Percentiles rank a stretch among this genome's conserved stretches.
phyloP scores from a whole-genome alignment of 2,329 filamentous ascomycete genomes.

The Thermothelomyces thermophilus region DNA sequence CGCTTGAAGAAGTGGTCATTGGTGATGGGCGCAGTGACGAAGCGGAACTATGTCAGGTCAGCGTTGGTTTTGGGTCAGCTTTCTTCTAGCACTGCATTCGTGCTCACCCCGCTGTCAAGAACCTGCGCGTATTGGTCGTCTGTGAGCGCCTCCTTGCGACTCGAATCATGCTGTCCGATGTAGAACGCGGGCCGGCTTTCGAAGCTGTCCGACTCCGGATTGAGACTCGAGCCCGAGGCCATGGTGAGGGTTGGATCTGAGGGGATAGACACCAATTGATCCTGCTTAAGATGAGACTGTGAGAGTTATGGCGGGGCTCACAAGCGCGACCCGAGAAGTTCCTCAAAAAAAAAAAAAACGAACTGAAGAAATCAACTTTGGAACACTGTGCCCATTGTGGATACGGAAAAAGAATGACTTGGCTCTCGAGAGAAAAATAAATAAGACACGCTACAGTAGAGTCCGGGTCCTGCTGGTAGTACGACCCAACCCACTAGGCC shows the following conservation, averaged over 20 bases:
- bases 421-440: not conserved
- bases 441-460: too few species aligned
- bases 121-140: slow-evolving; percentile 60
- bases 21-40: slow-evolving; percentile 72
- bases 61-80: not conserved
- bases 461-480: not conserved
- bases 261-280: not conserved
- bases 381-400: slow-evolving; percentile 9
- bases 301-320: slow-evolving; percentile 5
- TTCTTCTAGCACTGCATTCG: slow-evolving; percentile 9
- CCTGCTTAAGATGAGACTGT: too few species aligned
- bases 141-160: slow-evolving; percentile 52
- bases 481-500: not conserved
- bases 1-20: slow-evolving; percentile 65
- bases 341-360: not conserved
- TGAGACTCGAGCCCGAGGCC: slow-evolving; percentile 22
- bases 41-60: slow-evolving; percentile 56
- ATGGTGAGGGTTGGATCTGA: slow-evolving; percentile 11
- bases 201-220: slow-evolving; percentile 28
- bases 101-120: slow-evolving; percentile 61
- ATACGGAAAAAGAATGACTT: slow-evolving; percentile 5
- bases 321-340: not conserved
- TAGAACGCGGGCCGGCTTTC: slow-evolving; percentile 48
- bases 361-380: not conserved
- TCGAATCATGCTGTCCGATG: slow-evolving; percentile 67